A percentile compares a stretch with the other conserved stretches of the same genome.
Evolutionary conservation across 306 rosid genomes (phyloP).

Genomic region (Cucumis cinereus): DNA sequence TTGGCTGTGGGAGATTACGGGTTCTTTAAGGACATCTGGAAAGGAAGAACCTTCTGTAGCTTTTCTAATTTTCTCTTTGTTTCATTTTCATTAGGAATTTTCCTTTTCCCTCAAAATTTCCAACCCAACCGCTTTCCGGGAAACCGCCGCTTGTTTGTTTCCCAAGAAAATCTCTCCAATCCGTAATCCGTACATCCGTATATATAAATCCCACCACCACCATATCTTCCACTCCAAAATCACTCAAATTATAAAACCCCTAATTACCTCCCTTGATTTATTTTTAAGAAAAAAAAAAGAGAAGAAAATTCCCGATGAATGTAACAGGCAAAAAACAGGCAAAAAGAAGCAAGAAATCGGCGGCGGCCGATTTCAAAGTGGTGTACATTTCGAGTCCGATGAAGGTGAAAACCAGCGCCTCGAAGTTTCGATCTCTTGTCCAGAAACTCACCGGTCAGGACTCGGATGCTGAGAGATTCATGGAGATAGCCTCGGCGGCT

Average conservation of each 20-base stretch:
- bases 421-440: slow-evolving; percentile 72
- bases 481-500: slow-evolving; percentile 10
- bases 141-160: slow-evolving; percentile 18
- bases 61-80: neutral
- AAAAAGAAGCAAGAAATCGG: slow-evolving; percentile 26
- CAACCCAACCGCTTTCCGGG: slow-evolving; percentile 23
- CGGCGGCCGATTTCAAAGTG: slow-evolving; percentile 27
- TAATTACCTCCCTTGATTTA: too few relatives aligned
- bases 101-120: neutral
- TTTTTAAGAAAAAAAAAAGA: too few relatives aligned
- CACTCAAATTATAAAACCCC: neutral
- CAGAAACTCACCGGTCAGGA: slow-evolving; percentile 78
- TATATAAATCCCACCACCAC: slow-evolving; percentile 4
- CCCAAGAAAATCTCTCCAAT: slow-evolving; percentile 4
- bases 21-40: slow-evolving; percentile 15
- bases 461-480: slow-evolving; percentile 49
- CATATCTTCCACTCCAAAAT: neutral
- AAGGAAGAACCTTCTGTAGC: slow-evolving; percentile 2
- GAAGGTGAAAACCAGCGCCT: slow-evolving; percentile 66
- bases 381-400: slow-evolving; percentile 78
- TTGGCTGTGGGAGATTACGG: slow-evolving; percentile 18
- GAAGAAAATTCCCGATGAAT: neutral
- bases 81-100: neutral
- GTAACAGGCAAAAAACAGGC: slow-evolving; percentile 17
- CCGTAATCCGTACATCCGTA: slow-evolving; percentile 8